Evolutionary conservation across 1,139 yeast genomes (phyloP), one percentile per base, ranked within the genome.

Genomic region (Yamadazyma sp.): DNA sequence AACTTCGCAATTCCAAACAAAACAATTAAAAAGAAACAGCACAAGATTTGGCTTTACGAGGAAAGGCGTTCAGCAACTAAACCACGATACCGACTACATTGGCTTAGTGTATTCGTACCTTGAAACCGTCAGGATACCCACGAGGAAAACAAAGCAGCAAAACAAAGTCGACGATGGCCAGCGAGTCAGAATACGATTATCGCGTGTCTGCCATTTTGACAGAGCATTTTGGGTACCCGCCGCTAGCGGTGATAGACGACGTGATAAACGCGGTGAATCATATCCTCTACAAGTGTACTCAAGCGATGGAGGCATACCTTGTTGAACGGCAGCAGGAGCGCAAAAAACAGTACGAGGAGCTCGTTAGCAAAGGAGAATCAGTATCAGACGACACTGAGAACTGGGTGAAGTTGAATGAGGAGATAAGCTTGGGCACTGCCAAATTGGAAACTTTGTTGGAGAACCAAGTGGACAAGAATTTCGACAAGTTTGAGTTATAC

Each of bases 211-310:
- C 47, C 3, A 40, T 51, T 6, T 67, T 91, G 40, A 87, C 96
- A 0, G 97, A 89, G 58, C 96, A 88, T 56, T 66, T 91, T 34
- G 96, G 88, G 24, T 87, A 79, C 55, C 87, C 95, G 7, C 96
- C 97, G 0, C 74, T 89, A n/a, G 80, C 92, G 1, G 66, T 89
- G 18, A 77, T 91, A 6, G 97, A 91, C 55, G 96, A 89, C 55
- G 83, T 91, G 15, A 87, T 91, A 53, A 89, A 89, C 60, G 87
- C 91, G 1, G 95, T 87, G 18, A 89, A 91, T 54, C 89, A 82
- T 42, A 79, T 88, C 27, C 76, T 89, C 77, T 87, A 87, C 62
- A 83, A 84, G 51, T 87, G 96, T 53, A 83, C 92, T 0, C 78
- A 77, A 39, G 95, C 89, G 2, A 75, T 89, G 66, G 95, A 88